These are phyloP conservation scores for Ophiostoma sp. DNA, from an alignment of 2,329 filamentous ascomycete species.

Conservation along the genomic window DNA sequence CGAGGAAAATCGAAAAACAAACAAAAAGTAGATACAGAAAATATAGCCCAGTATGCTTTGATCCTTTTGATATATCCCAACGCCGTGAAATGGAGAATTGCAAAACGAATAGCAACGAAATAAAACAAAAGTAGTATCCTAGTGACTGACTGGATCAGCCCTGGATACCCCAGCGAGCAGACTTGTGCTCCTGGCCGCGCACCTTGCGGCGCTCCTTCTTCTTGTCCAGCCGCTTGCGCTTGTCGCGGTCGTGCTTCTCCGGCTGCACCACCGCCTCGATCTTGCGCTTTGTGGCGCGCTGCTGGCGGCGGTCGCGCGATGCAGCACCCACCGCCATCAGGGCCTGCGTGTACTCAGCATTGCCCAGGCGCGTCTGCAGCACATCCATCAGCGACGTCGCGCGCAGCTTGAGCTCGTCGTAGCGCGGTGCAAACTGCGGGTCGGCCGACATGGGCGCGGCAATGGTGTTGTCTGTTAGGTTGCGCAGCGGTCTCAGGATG, in stretches of 20 bases:
- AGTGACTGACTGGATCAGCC: neutral
- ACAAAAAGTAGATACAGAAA: neutral
- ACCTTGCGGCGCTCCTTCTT: slow-evolving; percentile 80
- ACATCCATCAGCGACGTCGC: slow-evolving; percentile 72
- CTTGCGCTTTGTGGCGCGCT: slow-evolving; percentile 75
- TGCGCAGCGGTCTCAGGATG: slow-evolving; percentile 61
- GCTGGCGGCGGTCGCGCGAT: slow-evolving; percentile 66
- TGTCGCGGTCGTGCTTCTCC: slow-evolving; percentile 69
- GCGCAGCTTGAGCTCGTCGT: slow-evolving; percentile 65
- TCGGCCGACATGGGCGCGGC: slow-evolving; percentile 66
- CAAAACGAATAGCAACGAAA: neutral
- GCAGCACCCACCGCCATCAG: slow-evolving; percentile 67
- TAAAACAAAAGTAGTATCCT: neutral
- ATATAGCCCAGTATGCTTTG: slow-evolving; percentile 2
- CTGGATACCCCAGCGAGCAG: slow-evolving; percentile 65
- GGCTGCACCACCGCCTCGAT: slow-evolving; percentile 81
- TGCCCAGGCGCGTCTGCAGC: slow-evolving; percentile 82
- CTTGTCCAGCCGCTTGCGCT: slow-evolving; percentile 76
- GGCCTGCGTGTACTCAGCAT: slow-evolving; percentile 68
- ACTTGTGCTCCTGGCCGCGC: slow-evolving; percentile 66
- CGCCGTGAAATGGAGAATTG: slow-evolving; percentile 5
- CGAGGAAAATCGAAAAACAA: neutral
- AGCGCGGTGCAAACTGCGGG: slow-evolving; percentile 60
- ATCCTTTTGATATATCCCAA: slow-evolving; percentile 23
- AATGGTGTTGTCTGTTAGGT: slow-evolving; percentile 76